Conservation (phyloP, 2,329 filamentous ascomycete genomes). For the Herpotrichia juniperi region DNA sequence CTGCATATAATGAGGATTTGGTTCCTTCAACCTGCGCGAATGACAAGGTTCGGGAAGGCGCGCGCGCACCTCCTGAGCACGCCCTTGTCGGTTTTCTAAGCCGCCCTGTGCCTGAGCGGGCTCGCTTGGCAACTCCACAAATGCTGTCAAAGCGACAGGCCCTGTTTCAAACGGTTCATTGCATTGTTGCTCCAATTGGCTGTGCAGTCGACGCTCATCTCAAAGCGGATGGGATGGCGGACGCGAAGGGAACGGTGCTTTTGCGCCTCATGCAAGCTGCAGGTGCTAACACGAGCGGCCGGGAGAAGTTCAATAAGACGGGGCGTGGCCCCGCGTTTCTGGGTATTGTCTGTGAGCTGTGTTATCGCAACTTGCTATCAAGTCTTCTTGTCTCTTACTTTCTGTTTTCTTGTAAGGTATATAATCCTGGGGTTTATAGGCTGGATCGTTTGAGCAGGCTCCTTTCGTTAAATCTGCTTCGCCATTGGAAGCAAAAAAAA, state of each 20-base stretch:
- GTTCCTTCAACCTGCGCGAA: no score
- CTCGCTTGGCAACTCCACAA: constrained; percentile 11
- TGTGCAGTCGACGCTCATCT: not conserved
- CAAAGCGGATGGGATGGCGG: not conserved
- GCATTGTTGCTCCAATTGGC: not conserved
- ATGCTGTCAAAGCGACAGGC: not conserved
- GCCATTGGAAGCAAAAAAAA: no score
- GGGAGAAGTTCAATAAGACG: not conserved
- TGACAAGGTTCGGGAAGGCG: no score
- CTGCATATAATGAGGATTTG: no score
- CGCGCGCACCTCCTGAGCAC: not conserved
- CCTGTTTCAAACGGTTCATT: constrained; percentile 3
- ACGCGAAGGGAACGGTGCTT: not conserved
- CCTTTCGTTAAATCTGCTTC: no score
- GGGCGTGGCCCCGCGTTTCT: not conserved
- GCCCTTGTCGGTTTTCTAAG: constrained; percentile 3
- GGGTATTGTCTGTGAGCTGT: no score
- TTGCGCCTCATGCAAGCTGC: not conserved
- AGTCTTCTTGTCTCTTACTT: not conserved
- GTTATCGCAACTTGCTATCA: no score
- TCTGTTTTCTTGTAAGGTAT: no score
- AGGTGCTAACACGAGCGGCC: not conserved
- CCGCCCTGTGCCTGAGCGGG: constrained; percentile 1
- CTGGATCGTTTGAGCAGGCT: no score
- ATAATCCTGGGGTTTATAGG: no score